Evolutionary conservation across 768 basidiomycete species (phyloP).

Genomic region (Vararia minispora): DNA sequence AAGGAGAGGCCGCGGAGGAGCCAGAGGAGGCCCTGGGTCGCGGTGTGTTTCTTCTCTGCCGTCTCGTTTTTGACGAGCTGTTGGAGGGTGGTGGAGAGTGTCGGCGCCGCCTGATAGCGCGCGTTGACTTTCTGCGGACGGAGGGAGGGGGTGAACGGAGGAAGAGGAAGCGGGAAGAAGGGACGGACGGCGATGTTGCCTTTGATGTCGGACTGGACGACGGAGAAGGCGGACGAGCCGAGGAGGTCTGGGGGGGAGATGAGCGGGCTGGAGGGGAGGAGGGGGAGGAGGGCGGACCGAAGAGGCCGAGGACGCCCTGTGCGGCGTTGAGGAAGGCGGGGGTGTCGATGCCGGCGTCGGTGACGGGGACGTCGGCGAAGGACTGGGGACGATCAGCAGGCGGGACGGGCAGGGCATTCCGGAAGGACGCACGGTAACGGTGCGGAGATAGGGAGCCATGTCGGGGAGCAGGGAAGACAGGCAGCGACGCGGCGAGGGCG

Average conservation of each 20-base stretch:
- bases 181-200: slow-evolving; percentile 79
- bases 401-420: neutral
- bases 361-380: slow-evolving; percentile 84
- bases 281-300: slow-evolving; percentile 45
- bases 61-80: slow-evolving; percentile 76
- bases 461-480: slow-evolving; percentile 12
- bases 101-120: slow-evolving; percentile 59
- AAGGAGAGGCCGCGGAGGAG: slow-evolving; percentile 85
- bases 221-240: slow-evolving; percentile 70
- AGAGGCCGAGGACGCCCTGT: slow-evolving; percentile 79
- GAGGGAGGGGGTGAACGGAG: neutral
- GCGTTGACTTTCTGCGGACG: slow-evolving; percentile 73
- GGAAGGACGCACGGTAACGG: slow-evolving; percentile 41
- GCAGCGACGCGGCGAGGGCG: slow-evolving; percentile 12
- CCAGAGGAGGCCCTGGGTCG: slow-evolving; percentile 93
- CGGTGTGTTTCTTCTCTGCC: slow-evolving; percentile 73
- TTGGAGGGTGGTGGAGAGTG: slow-evolving; percentile 69
- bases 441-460: slow-evolving; percentile 72
- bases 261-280: neutral
- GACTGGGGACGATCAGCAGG: slow-evolving; percentile 39
- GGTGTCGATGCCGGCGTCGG: slow-evolving; percentile 84
- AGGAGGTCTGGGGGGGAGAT: slow-evolving; percentile 51
- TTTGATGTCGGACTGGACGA: slow-evolving; percentile 78
- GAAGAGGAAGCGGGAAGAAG: slow-evolving; percentile 3
- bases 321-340: slow-evolving; percentile 79